phyloP scores from a whole-genome alignment of 2,329 filamentous ascomycete species.

The Aureobasidium sp. region DNA sequence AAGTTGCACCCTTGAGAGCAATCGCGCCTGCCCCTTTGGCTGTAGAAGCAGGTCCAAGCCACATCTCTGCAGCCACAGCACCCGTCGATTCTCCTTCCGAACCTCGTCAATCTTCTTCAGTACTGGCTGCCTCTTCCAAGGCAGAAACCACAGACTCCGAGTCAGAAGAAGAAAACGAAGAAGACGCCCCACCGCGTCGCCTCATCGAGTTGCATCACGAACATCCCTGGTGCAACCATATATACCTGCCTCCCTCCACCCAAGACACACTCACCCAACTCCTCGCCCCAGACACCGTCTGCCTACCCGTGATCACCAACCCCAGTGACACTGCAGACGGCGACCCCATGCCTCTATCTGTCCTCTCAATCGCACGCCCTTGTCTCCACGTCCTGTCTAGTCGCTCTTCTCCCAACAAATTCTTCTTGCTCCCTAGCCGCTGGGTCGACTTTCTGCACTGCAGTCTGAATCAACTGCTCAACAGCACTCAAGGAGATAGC shows the following conservation, averaged over 20 bases:
- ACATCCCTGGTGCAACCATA: conserved; percentile 10
- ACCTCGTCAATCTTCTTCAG: background rate
- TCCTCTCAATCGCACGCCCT: background rate
- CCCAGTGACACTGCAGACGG: background rate
- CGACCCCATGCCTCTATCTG: background rate
- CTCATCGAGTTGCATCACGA: background rate
- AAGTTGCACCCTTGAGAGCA: background rate
- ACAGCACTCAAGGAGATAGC: background rate
- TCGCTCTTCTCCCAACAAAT: background rate
- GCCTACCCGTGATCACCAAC: background rate
- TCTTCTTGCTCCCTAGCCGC: background rate
- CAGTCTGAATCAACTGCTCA: background rate
- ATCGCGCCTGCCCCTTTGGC: background rate
- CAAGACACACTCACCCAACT: background rate
- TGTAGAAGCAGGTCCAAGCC: background rate
- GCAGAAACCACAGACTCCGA: background rate
- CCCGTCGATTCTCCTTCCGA: background rate
- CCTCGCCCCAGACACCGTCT: background rate
- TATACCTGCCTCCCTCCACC: background rate
- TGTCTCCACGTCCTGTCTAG: background rate
- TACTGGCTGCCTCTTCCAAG: background rate
- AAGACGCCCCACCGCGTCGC: background rate
- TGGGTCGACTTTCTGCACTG: background rate
- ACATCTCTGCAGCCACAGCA: background rate
- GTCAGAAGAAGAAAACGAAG: background rate